Base-by-base conservation (phyloP, 2,329 filamentous ascomycete genomes). In the Pyricularia sp. region DNA sequence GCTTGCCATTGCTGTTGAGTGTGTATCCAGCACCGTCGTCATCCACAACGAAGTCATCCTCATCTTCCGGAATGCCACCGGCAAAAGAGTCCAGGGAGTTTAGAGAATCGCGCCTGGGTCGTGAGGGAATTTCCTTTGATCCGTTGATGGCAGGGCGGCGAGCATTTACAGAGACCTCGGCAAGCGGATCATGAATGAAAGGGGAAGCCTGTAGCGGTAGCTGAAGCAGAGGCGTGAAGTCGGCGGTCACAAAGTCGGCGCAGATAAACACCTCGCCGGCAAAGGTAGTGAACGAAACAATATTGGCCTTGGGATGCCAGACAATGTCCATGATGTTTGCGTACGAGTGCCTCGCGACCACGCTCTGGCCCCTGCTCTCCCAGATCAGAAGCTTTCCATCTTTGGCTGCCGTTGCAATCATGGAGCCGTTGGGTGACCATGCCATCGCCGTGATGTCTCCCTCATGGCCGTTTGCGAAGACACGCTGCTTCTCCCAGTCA, bases 231-330 rank as follows among this genome's bases (percentile, higher is more conserved):
- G 80, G 75, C 1, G 78, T 74, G 70, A 83, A 84, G 69, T 88
- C 84, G 28, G 82, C 78, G 2, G 83, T 78, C 3, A 90, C 76
- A 69, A 88, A 86, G 64, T 90, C 84, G 12, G 87, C 86, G 72
- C 93, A 89, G 65, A 97, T 97, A 73, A 91, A 97, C 13, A 97
- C 85, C 74, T 97, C 92, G 67, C 96, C 94, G 66, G 96, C 90
- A 1, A 88, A 90, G 49, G 91, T 97, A 0, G 93, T 96, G 71
- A 97, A 97, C 0, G 93, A 96, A 1, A 94, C 77, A 2, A 93
- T 84, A 70, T 99, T 99, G 68, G 92, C 87, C 1, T 83, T 88
- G 6, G 93, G 93, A 72, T 99, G 94, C 93, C 94, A 99, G 33
- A 86, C 84, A 66, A 99, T 81, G 68, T 93, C 90, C 69, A 94